These are phyloP conservation scores for Botrytis elliptica DNA, from an alignment of 2,329 filamentous ascomycete species.

Conservation along the genomic window DNA sequence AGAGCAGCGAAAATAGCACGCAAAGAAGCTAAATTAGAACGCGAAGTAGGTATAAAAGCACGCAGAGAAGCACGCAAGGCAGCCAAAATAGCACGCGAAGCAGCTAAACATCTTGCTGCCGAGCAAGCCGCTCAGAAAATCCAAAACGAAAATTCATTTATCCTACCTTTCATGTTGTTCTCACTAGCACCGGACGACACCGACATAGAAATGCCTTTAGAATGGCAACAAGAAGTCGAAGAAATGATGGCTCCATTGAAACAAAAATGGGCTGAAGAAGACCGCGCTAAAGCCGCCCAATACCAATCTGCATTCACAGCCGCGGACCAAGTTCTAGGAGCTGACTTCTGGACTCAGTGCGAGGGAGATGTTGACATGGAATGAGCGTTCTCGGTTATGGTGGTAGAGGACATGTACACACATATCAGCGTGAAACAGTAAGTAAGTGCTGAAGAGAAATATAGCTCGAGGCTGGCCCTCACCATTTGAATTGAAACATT, in stretches of 20 bases:
- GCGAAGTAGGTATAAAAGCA: too few species aligned
- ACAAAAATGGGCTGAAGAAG: background rate
- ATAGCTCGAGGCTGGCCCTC: background rate
- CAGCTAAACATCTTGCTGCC: too few species aligned
- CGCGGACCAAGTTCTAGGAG: background rate
- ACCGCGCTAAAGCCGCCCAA: background rate
- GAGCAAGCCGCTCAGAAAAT: background rate
- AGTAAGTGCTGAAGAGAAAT: background rate
- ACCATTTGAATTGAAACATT: background rate
- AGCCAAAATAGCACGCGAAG: too few species aligned
- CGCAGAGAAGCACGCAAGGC: too few species aligned
- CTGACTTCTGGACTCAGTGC: background rate
- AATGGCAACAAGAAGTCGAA: background rate
- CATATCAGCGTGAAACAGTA: background rate
- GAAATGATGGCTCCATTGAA: background rate
- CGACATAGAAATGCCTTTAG: background rate
- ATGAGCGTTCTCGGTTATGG: background rate
- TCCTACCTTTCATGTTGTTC: background rate
- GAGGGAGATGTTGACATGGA: background rate
- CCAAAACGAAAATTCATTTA: background rate
- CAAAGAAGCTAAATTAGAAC: too few species aligned
- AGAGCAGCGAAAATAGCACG: too few species aligned
- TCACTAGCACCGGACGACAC: rapidly evolving
- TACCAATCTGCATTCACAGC: background rate
- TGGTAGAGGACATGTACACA: background rate